Conservation (phyloP, 345 rosid genomes). For the Camelina neglecta region DNA sequence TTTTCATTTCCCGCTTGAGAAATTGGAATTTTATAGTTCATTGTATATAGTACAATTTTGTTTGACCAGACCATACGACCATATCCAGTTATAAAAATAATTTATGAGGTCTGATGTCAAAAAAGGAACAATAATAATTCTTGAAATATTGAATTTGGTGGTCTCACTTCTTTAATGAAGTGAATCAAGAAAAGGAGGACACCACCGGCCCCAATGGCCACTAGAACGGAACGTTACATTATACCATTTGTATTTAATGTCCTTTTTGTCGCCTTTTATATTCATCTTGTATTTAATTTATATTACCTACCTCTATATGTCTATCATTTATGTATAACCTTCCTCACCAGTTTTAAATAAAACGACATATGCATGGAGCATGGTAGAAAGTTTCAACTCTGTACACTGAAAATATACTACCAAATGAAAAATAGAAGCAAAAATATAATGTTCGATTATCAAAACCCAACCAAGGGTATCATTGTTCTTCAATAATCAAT, state of each 20-base stretch:
- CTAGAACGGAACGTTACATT: constrained; percentile 33
- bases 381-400: neutral
- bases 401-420: neutral
- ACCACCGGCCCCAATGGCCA: constrained; percentile 39
- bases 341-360: neutral
- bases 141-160: constrained; percentile 8
- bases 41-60: constrained; percentile 2
- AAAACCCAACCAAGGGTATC: neutral
- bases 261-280: neutral
- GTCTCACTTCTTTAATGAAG: constrained; percentile 30
- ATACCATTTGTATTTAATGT: neutral
- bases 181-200: constrained; percentile 20
- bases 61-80: constrained; percentile 18
- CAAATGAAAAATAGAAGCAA: neutral
- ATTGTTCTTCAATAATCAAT: too few relatives aligned
- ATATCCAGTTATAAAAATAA: neutral
- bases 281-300: neutral
- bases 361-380: neutral
- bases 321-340: neutral
- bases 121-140: constrained; percentile 13
- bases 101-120: constrained; percentile 15
- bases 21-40: constrained; percentile 15
- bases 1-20: constrained; percentile 34
- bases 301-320: constrained; percentile 6
- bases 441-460: too few relatives aligned